Evolutionary conservation across 2,329 filamentous ascomycete species (phyloP).

Genomic region (Colletotrichum lupini): DNA sequence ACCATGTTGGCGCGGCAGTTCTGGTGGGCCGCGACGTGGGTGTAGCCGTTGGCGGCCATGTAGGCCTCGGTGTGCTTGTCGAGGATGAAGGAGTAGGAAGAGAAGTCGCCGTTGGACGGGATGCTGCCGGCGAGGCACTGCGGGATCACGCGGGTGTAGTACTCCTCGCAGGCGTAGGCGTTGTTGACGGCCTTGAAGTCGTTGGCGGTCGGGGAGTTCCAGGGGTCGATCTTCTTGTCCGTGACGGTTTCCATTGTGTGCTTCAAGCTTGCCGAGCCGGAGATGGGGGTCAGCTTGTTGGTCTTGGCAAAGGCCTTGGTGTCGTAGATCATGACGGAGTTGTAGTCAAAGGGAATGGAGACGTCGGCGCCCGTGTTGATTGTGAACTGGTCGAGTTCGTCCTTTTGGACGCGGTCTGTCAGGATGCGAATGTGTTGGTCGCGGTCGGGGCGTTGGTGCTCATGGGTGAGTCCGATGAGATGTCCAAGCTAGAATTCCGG

Average conservation of each 20-base stretch:
- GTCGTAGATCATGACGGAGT: slow-evolving; percentile 21
- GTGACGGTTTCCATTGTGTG: background rate
- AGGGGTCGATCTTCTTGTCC: background rate
- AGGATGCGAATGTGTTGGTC: background rate
- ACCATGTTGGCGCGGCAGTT: slow-evolving; percentile 2
- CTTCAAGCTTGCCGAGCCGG: background rate
- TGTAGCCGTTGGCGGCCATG: slow-evolving; percentile 11
- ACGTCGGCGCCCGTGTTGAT: background rate
- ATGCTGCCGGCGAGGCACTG: slow-evolving; percentile 3
- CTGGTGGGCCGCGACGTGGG: slow-evolving; percentile 15
- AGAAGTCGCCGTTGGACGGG: background rate
- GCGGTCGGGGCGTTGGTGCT: slow-evolving; percentile 19
- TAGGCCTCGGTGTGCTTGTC: slow-evolving; percentile 13
- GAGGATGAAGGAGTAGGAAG: slow-evolving; percentile 10
- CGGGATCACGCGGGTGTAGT: background rate
- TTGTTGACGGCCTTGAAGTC: slow-evolving; percentile 15
- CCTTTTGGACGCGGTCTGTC: background rate
- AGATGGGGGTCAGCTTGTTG: background rate
- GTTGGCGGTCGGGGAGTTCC: background rate
- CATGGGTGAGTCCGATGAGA: slow-evolving; percentile 13
- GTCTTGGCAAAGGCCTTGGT: background rate
- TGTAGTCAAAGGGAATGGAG: slow-evolving; percentile 21
- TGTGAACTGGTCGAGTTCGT: background rate
- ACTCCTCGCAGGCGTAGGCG: slow-evolving; percentile 9
- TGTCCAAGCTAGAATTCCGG: background rate